These are phyloP conservation scores for Russula ochroleuca DNA, from an alignment of 768 basidiomycete genomes.

Conservation along the genomic window DNA sequence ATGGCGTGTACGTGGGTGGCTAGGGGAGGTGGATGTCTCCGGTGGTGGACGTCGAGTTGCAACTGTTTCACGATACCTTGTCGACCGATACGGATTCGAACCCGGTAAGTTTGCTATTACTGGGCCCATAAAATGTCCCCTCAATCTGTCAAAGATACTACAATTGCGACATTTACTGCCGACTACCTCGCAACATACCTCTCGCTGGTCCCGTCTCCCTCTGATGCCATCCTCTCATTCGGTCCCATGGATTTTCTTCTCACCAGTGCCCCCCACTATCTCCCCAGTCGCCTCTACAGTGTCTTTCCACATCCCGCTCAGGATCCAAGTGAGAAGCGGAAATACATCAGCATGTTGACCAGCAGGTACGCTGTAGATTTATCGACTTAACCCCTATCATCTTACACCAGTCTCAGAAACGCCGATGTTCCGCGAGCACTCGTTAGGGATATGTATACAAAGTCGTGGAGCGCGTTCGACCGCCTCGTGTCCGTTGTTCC, in stretches of 20 bases:
- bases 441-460: conserved; percentile 87
- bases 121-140: background rate
- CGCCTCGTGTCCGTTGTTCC: conserved; percentile 84
- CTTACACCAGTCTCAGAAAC: conserved; percentile 47
- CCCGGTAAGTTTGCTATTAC: conserved; percentile 43
- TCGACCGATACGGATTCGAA: conserved; percentile 79
- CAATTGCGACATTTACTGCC: conserved; percentile 71
- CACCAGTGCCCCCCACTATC: conserved; percentile 68
- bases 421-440: conserved; percentile 80
- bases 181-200: conserved; percentile 75
- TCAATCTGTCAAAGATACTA: conserved; percentile 51
- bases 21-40: conserved; percentile 75
- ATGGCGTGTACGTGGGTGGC: conserved; percentile 65
- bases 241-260: conserved; percentile 78
- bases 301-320: conserved; percentile 81
- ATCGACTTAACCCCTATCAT: background rate
- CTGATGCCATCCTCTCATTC: conserved; percentile 74
- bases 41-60: conserved; percentile 62
- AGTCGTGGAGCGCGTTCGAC: conserved; percentile 90
- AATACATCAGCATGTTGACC: conserved; percentile 66
- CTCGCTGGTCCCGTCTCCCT: conserved; percentile 64
- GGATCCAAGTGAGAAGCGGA: conserved; percentile 64
- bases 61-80: conserved; percentile 67
- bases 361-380: conserved; percentile 49
- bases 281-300: conserved; percentile 69